phyloP scores from a whole-genome alignment of 495 filamentous ascomycete species.

The Hypoxylon trugodes region DNA sequence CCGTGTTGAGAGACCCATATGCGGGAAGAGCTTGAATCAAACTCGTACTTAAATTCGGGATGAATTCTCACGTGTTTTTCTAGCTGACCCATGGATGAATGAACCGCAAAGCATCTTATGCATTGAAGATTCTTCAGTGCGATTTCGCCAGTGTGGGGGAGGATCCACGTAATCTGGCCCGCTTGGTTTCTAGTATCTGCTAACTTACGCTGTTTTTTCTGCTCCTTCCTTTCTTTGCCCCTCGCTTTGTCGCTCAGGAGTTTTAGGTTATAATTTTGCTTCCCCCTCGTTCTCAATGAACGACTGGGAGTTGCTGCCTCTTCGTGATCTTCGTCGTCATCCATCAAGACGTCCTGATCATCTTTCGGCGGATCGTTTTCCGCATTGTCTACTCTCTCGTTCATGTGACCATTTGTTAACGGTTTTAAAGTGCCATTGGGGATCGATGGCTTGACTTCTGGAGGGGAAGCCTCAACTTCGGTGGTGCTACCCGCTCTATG shows the following conservation, averaged over 20 bases:
- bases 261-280: slow-evolving; percentile 62
- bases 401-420: slow-evolving; percentile 39
- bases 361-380: slow-evolving; percentile 28
- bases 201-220: slow-evolving; percentile 50
- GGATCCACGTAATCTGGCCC: slow-evolving; percentile 52
- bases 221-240: slow-evolving; percentile 53
- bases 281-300: slow-evolving; percentile 49
- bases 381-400: slow-evolving; percentile 35
- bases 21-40: slow-evolving; percentile 44
- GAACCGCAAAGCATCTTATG: slow-evolving; percentile 54
- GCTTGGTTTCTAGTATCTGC: slow-evolving; percentile 39
- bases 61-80: slow-evolving; percentile 56
- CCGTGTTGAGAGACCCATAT: slow-evolving; percentile 40
- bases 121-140: slow-evolving; percentile 53
- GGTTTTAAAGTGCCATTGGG: slow-evolving; percentile 42
- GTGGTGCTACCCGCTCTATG: slow-evolving; percentile 37
- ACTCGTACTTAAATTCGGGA: slow-evolving; percentile 53
- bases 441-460: slow-evolving; percentile 43
- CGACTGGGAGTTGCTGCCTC: slow-evolving; percentile 51
- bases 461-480: slow-evolving; percentile 31
- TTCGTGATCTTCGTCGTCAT: slow-evolving; percentile 46
- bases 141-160: slow-evolving; percentile 53
- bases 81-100: slow-evolving; percentile 54
- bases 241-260: slow-evolving; percentile 56
- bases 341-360: slow-evolving; percentile 41